phyloP scores from a whole-genome alignment of 2,329 filamentous ascomycete genomes.

The Didymella lethalis region DNA sequence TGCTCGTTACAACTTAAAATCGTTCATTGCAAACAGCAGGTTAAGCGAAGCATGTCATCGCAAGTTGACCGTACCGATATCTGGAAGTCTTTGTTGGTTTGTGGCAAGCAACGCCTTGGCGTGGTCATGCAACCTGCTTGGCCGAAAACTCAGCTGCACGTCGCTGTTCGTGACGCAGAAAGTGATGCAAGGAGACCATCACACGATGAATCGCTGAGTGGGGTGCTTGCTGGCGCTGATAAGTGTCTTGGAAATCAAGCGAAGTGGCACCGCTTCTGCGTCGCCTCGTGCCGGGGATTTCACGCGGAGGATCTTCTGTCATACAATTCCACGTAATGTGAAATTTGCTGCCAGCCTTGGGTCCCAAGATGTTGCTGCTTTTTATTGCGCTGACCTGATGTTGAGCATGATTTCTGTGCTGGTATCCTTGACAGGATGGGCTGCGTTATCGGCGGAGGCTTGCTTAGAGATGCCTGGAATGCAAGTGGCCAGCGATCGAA shows the following conservation, averaged over 20 bases:
- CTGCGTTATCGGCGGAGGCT: conserved; percentile 5
- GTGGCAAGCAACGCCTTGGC: conserved; percentile 16
- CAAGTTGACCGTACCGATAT: background rate
- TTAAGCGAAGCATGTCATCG: background rate
- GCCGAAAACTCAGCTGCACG: conserved; percentile 18
- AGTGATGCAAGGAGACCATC: conserved; percentile 9
- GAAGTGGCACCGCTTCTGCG: conserved; percentile 14
- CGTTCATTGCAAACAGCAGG: background rate
- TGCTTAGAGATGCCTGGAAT: conserved; percentile 7
- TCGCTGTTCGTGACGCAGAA: conserved; percentile 8
- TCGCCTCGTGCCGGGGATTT: conserved; percentile 9
- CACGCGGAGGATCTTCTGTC: background rate
- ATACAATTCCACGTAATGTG: background rate
- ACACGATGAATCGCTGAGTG: background rate
- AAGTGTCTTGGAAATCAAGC: conserved; percentile 9
- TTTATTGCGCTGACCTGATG: background rate
- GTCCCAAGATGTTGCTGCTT: background rate
- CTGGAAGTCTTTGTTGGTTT: background rate
- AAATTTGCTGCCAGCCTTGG: conserved; percentile 5
- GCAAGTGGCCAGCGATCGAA: conserved; percentile 7
- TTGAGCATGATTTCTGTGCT: background rate
- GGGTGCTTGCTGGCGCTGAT: background rate
- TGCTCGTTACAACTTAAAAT: background rate
- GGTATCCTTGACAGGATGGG: background rate
- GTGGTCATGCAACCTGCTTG: conserved; percentile 8